These are phyloP conservation scores for Malus hybrid DNA, from an alignment of 331 rosid genomes.

Conservation along the genomic window DNA sequence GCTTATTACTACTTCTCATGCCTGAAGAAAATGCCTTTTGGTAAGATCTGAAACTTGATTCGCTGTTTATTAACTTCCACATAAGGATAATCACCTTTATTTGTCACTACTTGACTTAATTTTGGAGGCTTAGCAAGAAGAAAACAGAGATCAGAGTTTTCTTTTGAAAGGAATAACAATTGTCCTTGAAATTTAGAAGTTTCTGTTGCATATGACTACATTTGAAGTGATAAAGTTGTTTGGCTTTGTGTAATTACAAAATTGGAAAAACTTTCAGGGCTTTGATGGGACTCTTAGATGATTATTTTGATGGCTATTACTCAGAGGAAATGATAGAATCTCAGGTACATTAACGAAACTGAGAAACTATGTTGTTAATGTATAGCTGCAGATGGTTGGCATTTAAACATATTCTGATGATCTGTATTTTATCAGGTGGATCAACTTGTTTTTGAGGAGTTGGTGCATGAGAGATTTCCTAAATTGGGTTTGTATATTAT, in stretches of 20 bases:
- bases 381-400: background rate
- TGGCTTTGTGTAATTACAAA: background rate
- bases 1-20: constrained; percentile 90
- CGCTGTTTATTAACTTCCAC: background rate
- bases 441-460: constrained; percentile 94
- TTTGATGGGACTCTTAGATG: constrained; percentile 89
- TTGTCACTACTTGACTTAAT: background rate
- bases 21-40: constrained; percentile 99
- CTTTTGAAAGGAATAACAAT: background rate
- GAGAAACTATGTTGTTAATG: background rate
- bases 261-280: constrained; percentile 48
- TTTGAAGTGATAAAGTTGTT: background rate
- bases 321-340: constrained; percentile 99
- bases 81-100: background rate
- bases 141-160: background rate
- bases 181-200: background rate
- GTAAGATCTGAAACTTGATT: constrained; percentile 39
- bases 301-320: constrained; percentile 98
- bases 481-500: constrained; percentile 70
- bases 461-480: constrained; percentile 98
- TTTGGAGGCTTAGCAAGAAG: background rate
- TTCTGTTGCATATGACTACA: background rate
- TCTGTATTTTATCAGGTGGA: constrained; percentile 66
- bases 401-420: constrained; percentile 15
- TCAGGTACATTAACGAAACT: constrained; percentile 42